Evolutionary conservation across 2,329 filamentous ascomycete genomes (phyloP).

Genomic region (Penicillium sclerotiorum): DNA sequence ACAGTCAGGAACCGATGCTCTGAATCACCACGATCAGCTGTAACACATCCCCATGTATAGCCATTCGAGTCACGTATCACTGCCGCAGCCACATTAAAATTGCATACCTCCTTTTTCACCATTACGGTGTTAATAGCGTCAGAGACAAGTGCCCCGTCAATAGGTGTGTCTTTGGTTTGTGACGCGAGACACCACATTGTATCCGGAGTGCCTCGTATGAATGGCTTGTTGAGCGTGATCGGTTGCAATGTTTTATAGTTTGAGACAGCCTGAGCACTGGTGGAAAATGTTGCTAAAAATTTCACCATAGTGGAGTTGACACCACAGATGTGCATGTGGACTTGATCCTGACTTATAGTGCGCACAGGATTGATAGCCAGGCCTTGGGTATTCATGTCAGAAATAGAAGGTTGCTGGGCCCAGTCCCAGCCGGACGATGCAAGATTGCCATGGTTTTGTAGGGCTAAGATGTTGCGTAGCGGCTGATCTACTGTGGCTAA

Average conservation of each 20-base stretch:
- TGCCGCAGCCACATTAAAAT: conserved; percentile 6
- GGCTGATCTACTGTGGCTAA: conserved; percentile 1
- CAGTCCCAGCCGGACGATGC: background rate
- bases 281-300: background rate
- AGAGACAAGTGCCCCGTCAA: background rate
- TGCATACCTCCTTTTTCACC: background rate
- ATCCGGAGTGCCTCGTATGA: background rate
- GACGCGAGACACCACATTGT: conserved; percentile 2
- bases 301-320: background rate
- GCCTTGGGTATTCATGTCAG: conserved; percentile 1
- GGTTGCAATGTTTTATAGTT: background rate
- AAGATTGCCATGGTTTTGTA: conserved; percentile 1
- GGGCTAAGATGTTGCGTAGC: conserved; percentile 2
- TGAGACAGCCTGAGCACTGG: background rate
- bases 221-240: background rate
- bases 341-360: conserved; percentile 1
- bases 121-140: conserved; percentile 1
- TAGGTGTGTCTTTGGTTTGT: background rate
- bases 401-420: background rate
- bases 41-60: conserved; percentile 9
- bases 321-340: background rate
- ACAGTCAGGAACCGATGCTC: conserved; percentile 3
- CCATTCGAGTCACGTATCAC: conserved; percentile 1
- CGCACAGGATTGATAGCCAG: conserved; percentile 2
- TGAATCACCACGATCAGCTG: conserved; percentile 6